Conservation (phyloP, 164 flowering plant species). For the Vitis vinifera region DNA sequence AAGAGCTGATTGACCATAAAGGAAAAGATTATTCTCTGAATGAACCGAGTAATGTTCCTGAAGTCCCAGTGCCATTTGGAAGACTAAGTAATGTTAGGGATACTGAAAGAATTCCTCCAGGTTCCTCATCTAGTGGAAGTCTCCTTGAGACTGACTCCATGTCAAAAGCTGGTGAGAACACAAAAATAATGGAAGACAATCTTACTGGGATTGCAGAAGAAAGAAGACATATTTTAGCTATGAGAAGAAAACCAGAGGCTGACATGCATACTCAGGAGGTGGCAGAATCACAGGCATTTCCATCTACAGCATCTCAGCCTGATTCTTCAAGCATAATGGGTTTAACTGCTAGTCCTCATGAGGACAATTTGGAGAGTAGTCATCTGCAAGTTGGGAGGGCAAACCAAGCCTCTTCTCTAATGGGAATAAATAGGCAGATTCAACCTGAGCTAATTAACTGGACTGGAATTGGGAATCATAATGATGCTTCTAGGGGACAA, state of each 20-base stretch:
- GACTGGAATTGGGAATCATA: constrained; percentile 37
- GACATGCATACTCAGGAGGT: constrained; percentile 43
- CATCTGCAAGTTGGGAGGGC: constrained; percentile 31
- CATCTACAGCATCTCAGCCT: constrained; percentile 18
- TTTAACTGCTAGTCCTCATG: constrained; percentile 31
- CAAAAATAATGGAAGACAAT: constrained; percentile 34
- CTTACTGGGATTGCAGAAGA: constrained; percentile 40
- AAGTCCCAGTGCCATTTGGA: constrained; percentile 32
- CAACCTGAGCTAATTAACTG: constrained; percentile 45
- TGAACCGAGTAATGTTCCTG: constrained; percentile 38
- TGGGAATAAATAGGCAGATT: constrained; percentile 35
- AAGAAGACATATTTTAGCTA: constrained; percentile 28
- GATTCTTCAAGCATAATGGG: constrained; percentile 28
- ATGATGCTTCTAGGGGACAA: constrained; percentile 39
- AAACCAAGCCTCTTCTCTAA: constrained; percentile 29
- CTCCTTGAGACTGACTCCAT: constrained; percentile 34
- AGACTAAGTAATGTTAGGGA: constrained; percentile 36
- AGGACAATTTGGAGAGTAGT: constrained; percentile 28
- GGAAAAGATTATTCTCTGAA: constrained; percentile 42
- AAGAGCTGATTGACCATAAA: constrained; percentile 45
- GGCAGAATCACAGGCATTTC: constrained; percentile 34
- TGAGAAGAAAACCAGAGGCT: constrained; percentile 38
- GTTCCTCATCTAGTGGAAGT: constrained; percentile 47
- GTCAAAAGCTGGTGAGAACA: constrained; percentile 37
- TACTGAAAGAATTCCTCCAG: constrained; percentile 36